These are phyloP conservation scores for Phytophthora rubi DNA, from an alignment of 352 stramenopile genomes.

Conservation along the genomic window DNA sequence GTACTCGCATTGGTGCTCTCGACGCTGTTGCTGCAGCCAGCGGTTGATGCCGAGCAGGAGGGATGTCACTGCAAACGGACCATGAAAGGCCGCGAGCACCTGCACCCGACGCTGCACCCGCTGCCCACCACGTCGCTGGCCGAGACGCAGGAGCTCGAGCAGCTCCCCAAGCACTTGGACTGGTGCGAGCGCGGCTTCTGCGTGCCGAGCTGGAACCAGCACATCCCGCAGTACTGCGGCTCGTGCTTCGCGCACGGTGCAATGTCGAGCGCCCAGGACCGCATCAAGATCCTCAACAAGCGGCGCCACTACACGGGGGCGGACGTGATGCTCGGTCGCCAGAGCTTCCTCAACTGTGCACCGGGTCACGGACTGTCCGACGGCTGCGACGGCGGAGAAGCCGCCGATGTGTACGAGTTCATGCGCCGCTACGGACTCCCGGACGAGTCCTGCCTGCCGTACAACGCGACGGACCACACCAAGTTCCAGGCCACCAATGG, in stretches of 20 bases:
- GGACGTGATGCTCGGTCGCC: constrained; percentile 80
- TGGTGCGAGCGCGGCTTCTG: constrained; percentile 90
- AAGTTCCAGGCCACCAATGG: constrained; percentile 73
- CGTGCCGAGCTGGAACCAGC: constrained; percentile 86
- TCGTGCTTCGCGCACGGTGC: constrained; percentile 84
- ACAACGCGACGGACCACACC: constrained; percentile 85
- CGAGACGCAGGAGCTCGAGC: constrained; percentile 42
- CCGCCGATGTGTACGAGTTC: constrained; percentile 82
- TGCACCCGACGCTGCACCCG: constrained; percentile 59
- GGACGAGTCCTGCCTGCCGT: constrained; percentile 82
- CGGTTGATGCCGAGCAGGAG: constrained; percentile 11
- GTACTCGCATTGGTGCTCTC: constrained; percentile 27
- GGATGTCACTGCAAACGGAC: constrained; percentile 68
- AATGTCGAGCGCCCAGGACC: constrained; percentile 78
- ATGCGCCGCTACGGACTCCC: constrained; percentile 76
- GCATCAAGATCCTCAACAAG: constrained; percentile 86
- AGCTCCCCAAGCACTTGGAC: constrained; percentile 81
- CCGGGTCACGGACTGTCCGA: constrained; percentile 69
- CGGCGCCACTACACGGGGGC: constrained; percentile 60
- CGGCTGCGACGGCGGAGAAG: constrained; percentile 77
- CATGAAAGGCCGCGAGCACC: constrained; percentile 76
- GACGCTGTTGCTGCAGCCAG: constrained; percentile 15
- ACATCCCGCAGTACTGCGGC: constrained; percentile 88
- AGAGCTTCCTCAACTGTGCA: constrained; percentile 86
- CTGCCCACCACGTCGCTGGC: constrained; percentile 51